A percentile compares a stretch with the other conserved stretches of the same genome.
Conservation (phyloP, 1,139 yeast species). For the Torulaspora pretoriensis region DNA sequence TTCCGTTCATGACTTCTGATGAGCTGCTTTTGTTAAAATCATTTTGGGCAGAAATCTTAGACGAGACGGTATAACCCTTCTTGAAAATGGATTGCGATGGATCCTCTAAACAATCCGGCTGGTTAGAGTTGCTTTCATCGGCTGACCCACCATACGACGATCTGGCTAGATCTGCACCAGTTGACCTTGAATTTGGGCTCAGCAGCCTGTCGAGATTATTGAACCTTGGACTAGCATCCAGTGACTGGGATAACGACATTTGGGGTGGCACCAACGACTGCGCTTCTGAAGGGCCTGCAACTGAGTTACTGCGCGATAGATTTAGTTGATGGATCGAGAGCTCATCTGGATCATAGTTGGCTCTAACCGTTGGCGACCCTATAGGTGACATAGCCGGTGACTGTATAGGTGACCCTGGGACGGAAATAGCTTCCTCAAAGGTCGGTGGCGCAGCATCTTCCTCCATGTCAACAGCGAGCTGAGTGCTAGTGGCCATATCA, state of each 20-base stretch:
- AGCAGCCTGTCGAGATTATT: slow-evolving; percentile 21
- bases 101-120: not conserved
- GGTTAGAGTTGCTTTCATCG: not conserved
- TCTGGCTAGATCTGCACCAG: not conserved
- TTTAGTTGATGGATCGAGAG: slow-evolving; percentile 32
- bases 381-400: slow-evolving; percentile 28
- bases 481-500: slow-evolving; percentile 41
- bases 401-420: slow-evolving; percentile 34
- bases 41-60: not conserved
- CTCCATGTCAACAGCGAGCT: slow-evolving; percentile 6
- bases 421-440: slow-evolving; percentile 53
- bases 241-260: slow-evolving; percentile 8
- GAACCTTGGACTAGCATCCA: slow-evolving; percentile 12
- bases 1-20: not conserved
- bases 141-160: not conserved
- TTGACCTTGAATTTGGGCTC: slow-evolving; percentile 7
- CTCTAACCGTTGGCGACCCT: slow-evolving; percentile 20
- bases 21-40: slow-evolving; percentile 7
- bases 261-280: slow-evolving; percentile 5
- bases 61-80: slow-evolving; percentile 11
- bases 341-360: slow-evolving; percentile 27
- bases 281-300: slow-evolving; percentile 14
- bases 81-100: slow-evolving; percentile 11
- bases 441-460: slow-evolving; percentile 43
- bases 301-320: slow-evolving; percentile 28